Conservation (phyloP, 306 rosid genomes). For the Acacia melanoxylon region DNA sequence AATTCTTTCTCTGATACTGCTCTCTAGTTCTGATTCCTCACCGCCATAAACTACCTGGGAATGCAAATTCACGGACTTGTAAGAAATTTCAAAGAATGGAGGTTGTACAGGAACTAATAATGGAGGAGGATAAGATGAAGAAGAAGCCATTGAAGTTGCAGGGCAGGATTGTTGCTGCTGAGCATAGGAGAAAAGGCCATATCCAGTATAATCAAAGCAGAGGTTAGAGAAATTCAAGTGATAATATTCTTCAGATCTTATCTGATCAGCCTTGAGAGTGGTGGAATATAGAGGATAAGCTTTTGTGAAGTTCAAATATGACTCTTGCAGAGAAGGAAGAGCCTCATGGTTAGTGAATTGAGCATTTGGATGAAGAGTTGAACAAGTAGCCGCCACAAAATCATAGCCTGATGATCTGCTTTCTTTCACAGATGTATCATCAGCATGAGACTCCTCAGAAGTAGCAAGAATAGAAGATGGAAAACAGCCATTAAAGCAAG, state of each 20-base stretch:
- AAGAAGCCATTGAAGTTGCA: conserved; percentile 29
- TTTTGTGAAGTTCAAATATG: conserved; percentile 49
- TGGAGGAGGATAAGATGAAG: conserved; percentile 35
- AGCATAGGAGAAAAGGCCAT: conserved; percentile 75
- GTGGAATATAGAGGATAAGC: conserved; percentile 58
- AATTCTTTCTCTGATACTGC: conserved; percentile 51
- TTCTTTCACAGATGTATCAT: conserved; percentile 4
- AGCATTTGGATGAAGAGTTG: conserved; percentile 54
- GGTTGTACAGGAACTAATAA: conserved; percentile 29
- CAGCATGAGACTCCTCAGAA: conserved; percentile 30
- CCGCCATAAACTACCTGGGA: conserved; percentile 54
- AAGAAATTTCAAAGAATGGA: conserved; percentile 51
- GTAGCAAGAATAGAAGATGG: conserved; percentile 38
- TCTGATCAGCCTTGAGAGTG: conserved; percentile 49
- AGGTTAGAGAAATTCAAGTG: conserved; percentile 62
- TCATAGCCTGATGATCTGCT: conserved; percentile 29
- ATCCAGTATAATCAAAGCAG: conserved; percentile 78
- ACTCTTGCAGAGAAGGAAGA: conserved; percentile 63
- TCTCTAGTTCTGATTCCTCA: conserved; percentile 63
- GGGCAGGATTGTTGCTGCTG: conserved; percentile 38
- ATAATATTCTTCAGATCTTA: conserved; percentile 61
- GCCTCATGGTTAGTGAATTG: conserved; percentile 80
- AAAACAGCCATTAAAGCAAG: conserved; percentile 67
- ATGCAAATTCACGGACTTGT: conserved; percentile 61
- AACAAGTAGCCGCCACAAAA: conserved; percentile 44